phyloP scores from a whole-genome alignment of 1,284 basidiomycete genomes.

The Leccinum ponderosum region DNA sequence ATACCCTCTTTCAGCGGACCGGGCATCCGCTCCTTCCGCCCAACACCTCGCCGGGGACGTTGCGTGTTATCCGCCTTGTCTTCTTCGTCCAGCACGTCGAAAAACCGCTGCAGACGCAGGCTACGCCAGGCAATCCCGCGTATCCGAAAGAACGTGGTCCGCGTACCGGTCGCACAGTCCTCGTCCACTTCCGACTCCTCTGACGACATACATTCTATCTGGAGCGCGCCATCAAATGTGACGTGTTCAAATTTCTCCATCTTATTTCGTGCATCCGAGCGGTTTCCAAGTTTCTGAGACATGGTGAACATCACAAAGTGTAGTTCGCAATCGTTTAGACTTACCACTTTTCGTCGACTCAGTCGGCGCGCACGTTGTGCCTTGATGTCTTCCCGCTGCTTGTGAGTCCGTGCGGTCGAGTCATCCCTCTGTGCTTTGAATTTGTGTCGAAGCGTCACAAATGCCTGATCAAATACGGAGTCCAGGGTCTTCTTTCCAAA shows the following conservation, averaged over 20 bases:
- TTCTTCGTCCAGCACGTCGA: slow-evolving; percentile 56
- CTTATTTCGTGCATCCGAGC: slow-evolving; percentile 55
- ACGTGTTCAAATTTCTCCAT: slow-evolving; percentile 54
- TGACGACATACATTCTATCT: slow-evolving; percentile 75
- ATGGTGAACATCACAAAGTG: slow-evolving; percentile 1
- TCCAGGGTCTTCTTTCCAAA: slow-evolving; percentile 64
- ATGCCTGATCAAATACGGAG: slow-evolving; percentile 66
- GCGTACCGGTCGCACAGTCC: slow-evolving; percentile 27
- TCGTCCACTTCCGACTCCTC: slow-evolving; percentile 67
- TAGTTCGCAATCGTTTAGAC: slow-evolving; percentile 20
- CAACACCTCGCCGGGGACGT: slow-evolving; percentile 56
- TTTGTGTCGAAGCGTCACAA: slow-evolving; percentile 65
- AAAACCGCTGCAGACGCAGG: slow-evolving; percentile 56
- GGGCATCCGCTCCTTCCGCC: slow-evolving; percentile 52
- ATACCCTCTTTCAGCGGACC: slow-evolving; percentile 60
- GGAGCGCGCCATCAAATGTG: slow-evolving; percentile 64
- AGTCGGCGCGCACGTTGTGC: slow-evolving; percentile 57
- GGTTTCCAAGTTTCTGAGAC: slow-evolving; percentile 62
- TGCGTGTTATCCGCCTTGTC: slow-evolving; percentile 44
- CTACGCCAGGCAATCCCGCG: slow-evolving; percentile 67
- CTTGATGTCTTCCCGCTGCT: slow-evolving; percentile 58
- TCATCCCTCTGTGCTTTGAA: slow-evolving; percentile 59
- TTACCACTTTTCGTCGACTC: slow-evolving; percentile 60
- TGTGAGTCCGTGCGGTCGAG: slow-evolving; percentile 41
- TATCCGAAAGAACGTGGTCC: slow-evolving; percentile 43